A percentile compares a stretch with the other conserved stretches of the same genome.
These are phyloP conservation scores for Mesostigma viride DNA, from an alignment of 139 green algal genomes.

Conservation along the genomic window DNA sequence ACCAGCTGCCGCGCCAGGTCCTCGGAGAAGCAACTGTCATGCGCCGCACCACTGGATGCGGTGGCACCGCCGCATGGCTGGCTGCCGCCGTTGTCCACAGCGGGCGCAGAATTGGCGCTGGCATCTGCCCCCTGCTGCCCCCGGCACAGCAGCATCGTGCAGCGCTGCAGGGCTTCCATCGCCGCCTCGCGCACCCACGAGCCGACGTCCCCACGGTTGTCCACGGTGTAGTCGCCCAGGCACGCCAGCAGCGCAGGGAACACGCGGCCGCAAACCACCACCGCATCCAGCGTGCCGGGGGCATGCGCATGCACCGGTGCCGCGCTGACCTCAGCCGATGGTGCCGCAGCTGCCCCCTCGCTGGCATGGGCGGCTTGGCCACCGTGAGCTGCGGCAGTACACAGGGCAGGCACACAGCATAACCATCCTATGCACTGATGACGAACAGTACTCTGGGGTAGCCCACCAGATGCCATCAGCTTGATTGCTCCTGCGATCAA, in stretches of 20 bases:
- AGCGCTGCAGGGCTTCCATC: slow-evolving; percentile 42
- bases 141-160: slow-evolving; percentile 34
- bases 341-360: slow-evolving; percentile 24
- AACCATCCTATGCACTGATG: too few species aligned
- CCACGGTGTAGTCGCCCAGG: slow-evolving; percentile 79
- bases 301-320: neutral
- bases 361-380: too few species aligned
- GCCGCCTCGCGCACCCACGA: slow-evolving; percentile 82
- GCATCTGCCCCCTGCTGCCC: too few species aligned
- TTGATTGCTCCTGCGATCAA: too few species aligned
- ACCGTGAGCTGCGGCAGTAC: too few species aligned
- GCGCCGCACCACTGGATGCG: too few species aligned
- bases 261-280: neutral
- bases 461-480: too few species aligned
- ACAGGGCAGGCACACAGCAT: too few species aligned
- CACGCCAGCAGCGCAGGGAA: slow-evolving; percentile 42
- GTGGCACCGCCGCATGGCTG: neutral
- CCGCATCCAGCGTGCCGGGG: neutral
- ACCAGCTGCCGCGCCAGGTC: slow-evolving; percentile 13
- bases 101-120: too few species aligned
- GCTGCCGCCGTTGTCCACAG: neutral
- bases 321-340: neutral
- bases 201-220: slow-evolving; percentile 90
- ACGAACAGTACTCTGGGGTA: too few species aligned
- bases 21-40: neutral